Base-by-base conservation (phyloP, 108 stramenopile genomes). In the Discostella stelligeroides region DNA sequence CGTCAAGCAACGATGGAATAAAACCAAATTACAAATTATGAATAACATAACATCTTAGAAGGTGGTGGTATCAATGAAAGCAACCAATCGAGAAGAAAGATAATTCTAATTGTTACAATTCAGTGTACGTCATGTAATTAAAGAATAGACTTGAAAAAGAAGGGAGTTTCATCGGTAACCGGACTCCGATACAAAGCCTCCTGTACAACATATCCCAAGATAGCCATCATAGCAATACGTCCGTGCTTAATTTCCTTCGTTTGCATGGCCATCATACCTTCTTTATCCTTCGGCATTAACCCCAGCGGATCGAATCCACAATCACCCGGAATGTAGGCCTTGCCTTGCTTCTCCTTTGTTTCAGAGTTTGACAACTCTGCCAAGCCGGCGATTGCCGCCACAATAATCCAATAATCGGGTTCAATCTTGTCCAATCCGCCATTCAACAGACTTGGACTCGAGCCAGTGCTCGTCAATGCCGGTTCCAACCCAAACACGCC, bases 151-250 rank as follows among this genome's bases (percentile, higher is more conserved):
- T 84, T 69, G 83, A 94, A 94, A 68, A 94, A 94, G 51, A 89
- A 68, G 0, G 91, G 90, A 60, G 91, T 95, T 63, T 91, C 86
- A 12, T 83, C 70, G 10, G 87, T 83, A n/a, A 95, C 95, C 2
- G 91, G 91, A 45, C 62, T 63, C 13, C 82, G 28, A 63, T 90
- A 92, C 30, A 95, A 39, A 10, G 92, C 92, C 80, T 97, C 96
- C 82, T 96, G 97, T 4, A 85, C 85, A 25, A 72, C 88, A 65
- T 92, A 95, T 58, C 95, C 95, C 54, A 89, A 69, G 61, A 91
- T 82, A 39, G 91, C 95, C 82, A 96, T 84, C 97, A 97, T 97
- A 42, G 95, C 92, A 62, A 95, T 47, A 20, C 96, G 78, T 23
- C 96, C 96, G 68, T 97, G 86, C 85, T 95, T 95, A 58, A 92